A percentile compares a stretch with the other conserved stretches of the same genome.
These are phyloP conservation scores for Trichoderma aggressivum DNA, from an alignment of 2,329 filamentous ascomycete genomes.

Conservation along the genomic window DNA sequence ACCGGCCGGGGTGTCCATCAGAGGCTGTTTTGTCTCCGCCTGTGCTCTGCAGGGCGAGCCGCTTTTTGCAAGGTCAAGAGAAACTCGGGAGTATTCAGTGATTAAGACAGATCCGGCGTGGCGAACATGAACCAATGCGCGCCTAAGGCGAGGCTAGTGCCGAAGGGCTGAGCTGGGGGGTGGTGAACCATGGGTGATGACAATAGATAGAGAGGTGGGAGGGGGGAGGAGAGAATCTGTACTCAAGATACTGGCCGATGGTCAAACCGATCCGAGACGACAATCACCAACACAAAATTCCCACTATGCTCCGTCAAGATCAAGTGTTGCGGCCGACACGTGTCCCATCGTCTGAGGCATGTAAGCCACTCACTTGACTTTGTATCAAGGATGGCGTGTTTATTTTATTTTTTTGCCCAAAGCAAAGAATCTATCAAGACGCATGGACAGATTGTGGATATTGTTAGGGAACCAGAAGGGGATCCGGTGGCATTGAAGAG, in stretches of 20 bases:
- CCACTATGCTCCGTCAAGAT: not conserved
- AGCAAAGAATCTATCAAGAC: not conserved
- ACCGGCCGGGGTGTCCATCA: constrained; percentile 19
- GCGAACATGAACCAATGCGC: constrained; percentile 18
- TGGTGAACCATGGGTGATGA: not conserved
- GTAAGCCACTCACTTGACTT: not conserved
- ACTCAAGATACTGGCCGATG: not conserved
- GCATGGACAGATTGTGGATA: constrained; percentile 1
- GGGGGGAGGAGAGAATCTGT: not conserved
- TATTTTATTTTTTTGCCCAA: not conserved
- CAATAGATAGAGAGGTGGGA: not conserved
- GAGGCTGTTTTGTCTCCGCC: constrained; percentile 21
- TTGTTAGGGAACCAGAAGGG: not conserved
- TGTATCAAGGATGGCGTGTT: not conserved
- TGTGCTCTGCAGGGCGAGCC: constrained; percentile 21
- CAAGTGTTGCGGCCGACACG: not conserved
- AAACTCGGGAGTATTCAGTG: constrained; percentile 17
- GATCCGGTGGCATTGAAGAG: constrained; percentile 8
- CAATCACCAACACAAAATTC: not conserved
- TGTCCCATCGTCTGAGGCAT: not conserved
- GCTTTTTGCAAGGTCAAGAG: constrained; percentile 5
- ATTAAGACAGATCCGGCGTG: constrained; percentile 19
- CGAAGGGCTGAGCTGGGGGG: constrained; percentile 16
- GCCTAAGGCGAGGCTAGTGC: constrained; percentile 14
- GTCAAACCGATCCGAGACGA: not conserved